Base-by-base conservation (phyloP, 805 yeast species). In the Cyberlindnera samutprakarnensis region DNA sequence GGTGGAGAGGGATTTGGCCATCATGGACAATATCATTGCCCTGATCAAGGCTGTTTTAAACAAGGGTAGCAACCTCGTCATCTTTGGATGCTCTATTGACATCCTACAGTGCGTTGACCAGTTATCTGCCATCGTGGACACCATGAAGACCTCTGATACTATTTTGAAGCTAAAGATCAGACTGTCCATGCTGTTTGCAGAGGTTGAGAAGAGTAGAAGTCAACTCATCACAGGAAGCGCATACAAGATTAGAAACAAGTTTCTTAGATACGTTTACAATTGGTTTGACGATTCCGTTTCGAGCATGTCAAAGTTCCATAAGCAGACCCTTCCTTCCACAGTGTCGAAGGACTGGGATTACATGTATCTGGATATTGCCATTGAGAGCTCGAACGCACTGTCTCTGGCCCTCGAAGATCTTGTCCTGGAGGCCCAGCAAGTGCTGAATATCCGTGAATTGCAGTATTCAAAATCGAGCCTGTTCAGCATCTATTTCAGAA, bases 401-500 rank as follows among this genome's bases (percentile, higher is more conserved):
- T 67, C 79, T 2, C 50, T 67, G 15, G 62, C 77, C 14, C 62
- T 83, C 16, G 69, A 68, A 18, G 63, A 67, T n/a, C 51, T 78
- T 20, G 68, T 78, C 4, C 51, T 78, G 26, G 88, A 77, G 35
- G 65, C 70, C 17, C 78, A 72, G 22, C 78, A 64, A 36, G 76
- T 73, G 18, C 61, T 66, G 10, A 63, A 66, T 31, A 77, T 70
- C 33, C 62, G 59, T 14, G 83, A 76, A 42, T 46, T 72, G 21
- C 61, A 60, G 25, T 69, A 72, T 39, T 68, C 75, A 21, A 72
- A 70, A 44, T 72, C 72, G 19, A 70, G 79, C 28, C 66, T 75
- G 9, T 82, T 83, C 53, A 76, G 80, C 5, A 77, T 77, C 39
- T 80, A 78, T 46, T 82, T 80, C 54, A 76, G 77, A 66, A 48